Conservation (phyloP, 2,329 filamentous ascomycete species). For the Pyricularia pennisetigena region DNA sequence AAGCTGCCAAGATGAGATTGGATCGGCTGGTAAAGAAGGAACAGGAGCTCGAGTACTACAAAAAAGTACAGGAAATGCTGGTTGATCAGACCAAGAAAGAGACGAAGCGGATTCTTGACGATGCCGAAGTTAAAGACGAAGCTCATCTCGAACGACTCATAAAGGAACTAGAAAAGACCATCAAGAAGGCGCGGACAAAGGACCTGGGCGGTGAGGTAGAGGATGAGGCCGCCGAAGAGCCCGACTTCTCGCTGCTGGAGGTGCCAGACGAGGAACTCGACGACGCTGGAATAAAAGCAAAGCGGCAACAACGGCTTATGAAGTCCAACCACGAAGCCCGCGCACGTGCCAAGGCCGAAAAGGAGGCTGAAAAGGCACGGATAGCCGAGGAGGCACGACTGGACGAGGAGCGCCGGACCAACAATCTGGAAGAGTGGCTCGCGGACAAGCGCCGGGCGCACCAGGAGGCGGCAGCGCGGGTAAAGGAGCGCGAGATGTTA, state of each 20-base stretch:
- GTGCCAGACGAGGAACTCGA: slow-evolving; percentile 87
- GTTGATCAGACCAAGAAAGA: slow-evolving; percentile 83
- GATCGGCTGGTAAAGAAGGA: slow-evolving; percentile 95
- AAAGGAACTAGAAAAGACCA: slow-evolving; percentile 81
- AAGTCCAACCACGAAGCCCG: slow-evolving; percentile 93
- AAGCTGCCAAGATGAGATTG: slow-evolving; percentile 93
- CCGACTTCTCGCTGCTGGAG: slow-evolving; percentile 81
- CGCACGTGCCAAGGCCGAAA: slow-evolving; percentile 89
- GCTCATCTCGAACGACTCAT: slow-evolving; percentile 73
- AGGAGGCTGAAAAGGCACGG: slow-evolving; percentile 83
- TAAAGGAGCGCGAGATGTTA: slow-evolving; percentile 87
- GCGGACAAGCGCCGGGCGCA: slow-evolving; percentile 69
- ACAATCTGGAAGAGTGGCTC: slow-evolving; percentile 79
- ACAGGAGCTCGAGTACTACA: slow-evolving; percentile 89
- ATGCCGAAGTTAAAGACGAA: slow-evolving; percentile 89
- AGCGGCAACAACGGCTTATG: slow-evolving; percentile 82
- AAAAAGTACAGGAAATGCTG: slow-evolving; percentile 65
- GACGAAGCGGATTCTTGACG: slow-evolving; percentile 72
- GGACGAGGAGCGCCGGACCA: slow-evolving; percentile 75
- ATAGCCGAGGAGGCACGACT: slow-evolving; percentile 72
- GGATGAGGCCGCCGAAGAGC: slow-evolving; percentile 67
- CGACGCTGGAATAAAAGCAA: slow-evolving; percentile 82
- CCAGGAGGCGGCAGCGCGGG: slow-evolving; percentile 61
- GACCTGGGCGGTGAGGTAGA: slow-evolving; percentile 78
- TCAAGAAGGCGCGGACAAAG: slow-evolving; percentile 84